Evolutionary conservation across 2,329 filamentous ascomycete species (phyloP).

Genomic region (Elsinoe necatrix): DNA sequence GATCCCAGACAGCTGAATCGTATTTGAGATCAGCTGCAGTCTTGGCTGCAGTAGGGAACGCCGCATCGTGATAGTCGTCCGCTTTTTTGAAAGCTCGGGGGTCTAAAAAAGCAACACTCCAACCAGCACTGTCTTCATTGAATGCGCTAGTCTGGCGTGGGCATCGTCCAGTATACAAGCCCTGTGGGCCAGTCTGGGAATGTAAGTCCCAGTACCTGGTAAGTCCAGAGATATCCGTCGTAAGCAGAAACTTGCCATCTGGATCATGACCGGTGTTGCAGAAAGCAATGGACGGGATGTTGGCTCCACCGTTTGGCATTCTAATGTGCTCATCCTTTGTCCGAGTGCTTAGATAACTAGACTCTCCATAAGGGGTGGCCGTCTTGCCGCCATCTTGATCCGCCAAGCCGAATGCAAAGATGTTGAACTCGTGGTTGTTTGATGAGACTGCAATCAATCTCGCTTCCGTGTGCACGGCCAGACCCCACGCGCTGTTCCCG

Average conservation of each 20-base stretch:
- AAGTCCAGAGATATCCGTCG: slow-evolving; percentile 47
- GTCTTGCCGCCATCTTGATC: slow-evolving; percentile 13
- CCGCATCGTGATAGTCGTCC: slow-evolving; percentile 13
- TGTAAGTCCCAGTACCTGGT: slow-evolving; percentile 42
- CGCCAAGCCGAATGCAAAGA: slow-evolving; percentile 51
- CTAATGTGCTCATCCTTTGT: slow-evolving; percentile 24
- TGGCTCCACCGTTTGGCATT: slow-evolving; percentile 31
- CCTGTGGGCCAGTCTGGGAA: not conserved
- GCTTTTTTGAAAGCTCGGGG: slow-evolving; percentile 27
- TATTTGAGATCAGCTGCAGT: not conserved
- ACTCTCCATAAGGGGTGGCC: not conserved
- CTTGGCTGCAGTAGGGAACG: not conserved
- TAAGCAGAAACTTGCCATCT: slow-evolving; percentile 48
- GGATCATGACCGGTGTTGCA: slow-evolving; percentile 50
- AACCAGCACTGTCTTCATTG: slow-evolving; percentile 29
- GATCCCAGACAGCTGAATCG: slow-evolving; percentile 1
- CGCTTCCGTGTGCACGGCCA: slow-evolving; percentile 72
- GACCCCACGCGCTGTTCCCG: slow-evolving; percentile 73
- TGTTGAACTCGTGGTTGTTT: slow-evolving; percentile 55
- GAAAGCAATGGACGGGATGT: slow-evolving; percentile 52
- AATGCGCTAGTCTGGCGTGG: slow-evolving; percentile 17
- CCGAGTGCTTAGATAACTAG: not conserved
- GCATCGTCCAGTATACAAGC: slow-evolving; percentile 3
- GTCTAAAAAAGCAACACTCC: slow-evolving; percentile 33
- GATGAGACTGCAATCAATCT: slow-evolving; percentile 78